These are phyloP conservation scores for Excoecaria agallocha DNA, from an alignment of 345 rosid genomes.

Conservation along the genomic window DNA sequence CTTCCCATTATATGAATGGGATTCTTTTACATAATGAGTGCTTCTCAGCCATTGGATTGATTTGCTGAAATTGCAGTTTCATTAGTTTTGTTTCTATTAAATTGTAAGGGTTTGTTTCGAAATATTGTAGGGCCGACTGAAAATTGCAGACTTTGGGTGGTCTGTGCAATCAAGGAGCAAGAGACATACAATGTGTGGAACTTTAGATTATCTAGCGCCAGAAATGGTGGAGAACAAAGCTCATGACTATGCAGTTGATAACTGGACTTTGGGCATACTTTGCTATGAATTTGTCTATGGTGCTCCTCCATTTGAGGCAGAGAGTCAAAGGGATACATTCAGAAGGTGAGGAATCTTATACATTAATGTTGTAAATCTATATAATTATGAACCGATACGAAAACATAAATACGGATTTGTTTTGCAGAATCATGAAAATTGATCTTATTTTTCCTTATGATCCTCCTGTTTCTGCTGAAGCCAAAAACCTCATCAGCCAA, in stretches of 20 bases:
- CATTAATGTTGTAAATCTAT: not conserved
- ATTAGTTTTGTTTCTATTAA: not conserved
- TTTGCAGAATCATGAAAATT: constrained; percentile 43
- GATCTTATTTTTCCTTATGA: constrained; percentile 73
- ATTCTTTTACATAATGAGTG: constrained; percentile 9
- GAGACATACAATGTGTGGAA: constrained; percentile 95
- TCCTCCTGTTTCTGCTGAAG: constrained; percentile 65
- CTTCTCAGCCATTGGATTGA: not conserved
- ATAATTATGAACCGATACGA: not conserved
- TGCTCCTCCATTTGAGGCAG: constrained; percentile 88
- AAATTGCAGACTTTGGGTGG: constrained; percentile 98
- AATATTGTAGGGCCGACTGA: constrained; percentile 66
- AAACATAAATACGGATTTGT: not conserved
- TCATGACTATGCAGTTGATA: constrained; percentile 88
- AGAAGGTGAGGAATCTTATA: constrained; percentile 45
- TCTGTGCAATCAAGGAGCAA: constrained; percentile 90
- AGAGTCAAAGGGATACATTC: constrained; percentile 77
- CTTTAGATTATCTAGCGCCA: constrained; percentile 91
- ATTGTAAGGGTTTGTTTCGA: not conserved
- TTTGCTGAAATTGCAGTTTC: not conserved
- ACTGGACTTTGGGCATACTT: constrained; percentile 89
- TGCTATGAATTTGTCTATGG: constrained; percentile 97
- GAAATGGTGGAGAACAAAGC: constrained; percentile 94
- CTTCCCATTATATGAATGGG: not conserved
- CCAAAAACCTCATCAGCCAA: constrained; percentile 60